Evolutionary conservation across 441 rosid genomes (phyloP), one percentile per base, ranked within the genome.

Genomic region (Macaranga tanarius): DNA sequence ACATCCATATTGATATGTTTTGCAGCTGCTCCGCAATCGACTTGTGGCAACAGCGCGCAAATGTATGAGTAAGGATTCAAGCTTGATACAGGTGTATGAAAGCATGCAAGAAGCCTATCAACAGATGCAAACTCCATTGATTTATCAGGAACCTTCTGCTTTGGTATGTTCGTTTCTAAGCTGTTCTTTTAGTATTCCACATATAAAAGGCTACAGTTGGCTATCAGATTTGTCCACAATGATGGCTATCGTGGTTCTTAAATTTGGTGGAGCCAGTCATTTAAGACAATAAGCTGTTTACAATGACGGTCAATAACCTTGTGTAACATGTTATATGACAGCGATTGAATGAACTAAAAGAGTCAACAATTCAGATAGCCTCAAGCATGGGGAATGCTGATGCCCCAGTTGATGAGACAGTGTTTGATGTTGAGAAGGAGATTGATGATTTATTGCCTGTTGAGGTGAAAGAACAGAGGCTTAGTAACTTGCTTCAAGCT

Each of bases 401-500:
- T 77, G 89, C 84, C 25, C 85, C 90, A 9, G 78, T 88, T 15
- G 91, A 87, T 50, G 83, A 82, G 79, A 82, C 90, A 12, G 69
- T 85, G 60, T 90, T 90, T 70, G 93, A 90, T 67, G 79, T 88
- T 82, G 88, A 86, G 75, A 90, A 90, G 79, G 91, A 88, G 75
- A 76, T 90, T 26, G 91, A 90, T 40, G 90, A 88, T 71, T 88
- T 88, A 56, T 83, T 90, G 61, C 95, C 95, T 3, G 87, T 90
- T 51, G 89, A 88, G 73, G 95, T 90, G 71, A 90, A 88, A 77
- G 95, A 90, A 69, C 93, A 90, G 61, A 82, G 93, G 26, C 81
- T 90, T 52, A 90, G 95, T 74, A 90, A 90, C 72, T 83, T 88
- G 73, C 88, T 88, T 62, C 95, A 90, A 79, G 79, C 95, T 75